Conservation (phyloP, 2,329 filamentous ascomycete genomes). For the Colletotrichum orchidophilum region DNA sequence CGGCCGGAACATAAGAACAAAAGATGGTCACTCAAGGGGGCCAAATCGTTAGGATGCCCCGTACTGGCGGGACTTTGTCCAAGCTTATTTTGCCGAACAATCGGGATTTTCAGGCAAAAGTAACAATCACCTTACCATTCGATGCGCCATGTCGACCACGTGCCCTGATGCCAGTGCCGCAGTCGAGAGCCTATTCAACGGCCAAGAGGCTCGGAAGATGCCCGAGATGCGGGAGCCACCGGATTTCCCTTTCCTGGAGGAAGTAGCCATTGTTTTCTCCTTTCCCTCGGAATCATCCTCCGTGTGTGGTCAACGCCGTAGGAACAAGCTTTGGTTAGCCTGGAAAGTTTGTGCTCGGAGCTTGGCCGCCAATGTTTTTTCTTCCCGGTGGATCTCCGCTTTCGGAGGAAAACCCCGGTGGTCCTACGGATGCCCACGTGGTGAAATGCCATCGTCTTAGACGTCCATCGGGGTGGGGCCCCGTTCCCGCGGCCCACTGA, state of each 20-base stretch:
- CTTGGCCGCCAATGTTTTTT: neutral
- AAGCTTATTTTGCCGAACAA: neutral
- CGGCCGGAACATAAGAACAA: too few relatives aligned
- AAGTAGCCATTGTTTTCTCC: neutral
- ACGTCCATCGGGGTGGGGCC: constrained; percentile 22
- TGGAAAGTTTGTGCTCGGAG: neutral
- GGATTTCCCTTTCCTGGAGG: neutral
- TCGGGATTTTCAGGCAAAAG: too few relatives aligned
- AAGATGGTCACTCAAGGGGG: neutral
- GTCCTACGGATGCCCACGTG: constrained; percentile 15
- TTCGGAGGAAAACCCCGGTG: neutral
- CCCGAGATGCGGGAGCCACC: neutral
- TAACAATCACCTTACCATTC: neutral
- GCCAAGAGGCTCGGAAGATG: neutral
- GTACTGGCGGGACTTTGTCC: neutral
- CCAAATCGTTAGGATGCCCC: neutral
- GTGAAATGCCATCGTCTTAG: constrained; percentile 11
- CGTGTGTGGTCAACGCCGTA: neutral
- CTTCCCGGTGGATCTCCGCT: neutral
- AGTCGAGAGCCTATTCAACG: neutral
- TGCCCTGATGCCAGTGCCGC: neutral
- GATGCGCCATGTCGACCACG: neutral
- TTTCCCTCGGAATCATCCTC: neutral
- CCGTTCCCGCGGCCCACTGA: constrained; percentile 2
- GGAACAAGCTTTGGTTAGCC: neutral